Percentiles rank a stretch among this genome's conserved stretches.
Conservation (phyloP, 2,329 filamentous ascomycete genomes). For the Spiromastix sp. region DNA sequence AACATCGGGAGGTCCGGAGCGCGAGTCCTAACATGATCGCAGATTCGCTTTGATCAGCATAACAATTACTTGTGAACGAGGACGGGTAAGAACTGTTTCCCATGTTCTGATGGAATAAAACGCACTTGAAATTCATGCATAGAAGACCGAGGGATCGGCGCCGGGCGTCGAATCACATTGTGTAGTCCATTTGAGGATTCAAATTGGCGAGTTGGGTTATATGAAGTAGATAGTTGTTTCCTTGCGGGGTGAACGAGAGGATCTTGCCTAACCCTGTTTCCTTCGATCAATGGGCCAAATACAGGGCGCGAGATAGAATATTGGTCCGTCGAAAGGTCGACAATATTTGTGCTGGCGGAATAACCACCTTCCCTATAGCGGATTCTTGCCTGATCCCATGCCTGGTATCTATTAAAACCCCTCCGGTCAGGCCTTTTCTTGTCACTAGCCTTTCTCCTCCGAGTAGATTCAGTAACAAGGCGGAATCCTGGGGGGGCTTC, state of each 20-base stretch:
- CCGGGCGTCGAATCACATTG: not conserved
- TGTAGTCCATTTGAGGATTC: conserved; percentile 1
- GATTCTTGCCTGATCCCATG: conserved; percentile 36
- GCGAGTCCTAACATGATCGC: conserved; percentile 4
- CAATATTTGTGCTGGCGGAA: conserved; percentile 7
- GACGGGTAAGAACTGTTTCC: too few relatives aligned
- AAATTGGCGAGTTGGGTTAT: not conserved
- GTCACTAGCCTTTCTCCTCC: conserved; percentile 11
- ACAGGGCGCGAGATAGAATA: conserved; percentile 1
- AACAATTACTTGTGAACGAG: too few relatives aligned
- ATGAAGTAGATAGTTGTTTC: too few relatives aligned
- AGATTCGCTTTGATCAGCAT: conserved; percentile 4
- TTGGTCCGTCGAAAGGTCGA: not conserved
- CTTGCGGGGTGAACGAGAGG: too few relatives aligned
- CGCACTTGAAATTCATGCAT: conserved; percentile 2
- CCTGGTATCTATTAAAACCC: conserved; percentile 37
- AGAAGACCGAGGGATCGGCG: not conserved
- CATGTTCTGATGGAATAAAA: too few relatives aligned
- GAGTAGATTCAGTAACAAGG: conserved; percentile 21
- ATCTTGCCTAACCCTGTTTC: not conserved
- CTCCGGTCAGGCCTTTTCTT: conserved; percentile 30
- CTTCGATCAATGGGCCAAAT: conserved; percentile 1
- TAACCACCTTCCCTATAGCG: conserved; percentile 25
- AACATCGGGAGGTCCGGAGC: conserved; percentile 11
- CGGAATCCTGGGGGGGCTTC: conserved; percentile 28